Evolutionary conservation across 2,329 filamentous ascomycete genomes (phyloP), one percentile per base, ranked within the genome.

Genomic region (Geosmithia morbida): DNA sequence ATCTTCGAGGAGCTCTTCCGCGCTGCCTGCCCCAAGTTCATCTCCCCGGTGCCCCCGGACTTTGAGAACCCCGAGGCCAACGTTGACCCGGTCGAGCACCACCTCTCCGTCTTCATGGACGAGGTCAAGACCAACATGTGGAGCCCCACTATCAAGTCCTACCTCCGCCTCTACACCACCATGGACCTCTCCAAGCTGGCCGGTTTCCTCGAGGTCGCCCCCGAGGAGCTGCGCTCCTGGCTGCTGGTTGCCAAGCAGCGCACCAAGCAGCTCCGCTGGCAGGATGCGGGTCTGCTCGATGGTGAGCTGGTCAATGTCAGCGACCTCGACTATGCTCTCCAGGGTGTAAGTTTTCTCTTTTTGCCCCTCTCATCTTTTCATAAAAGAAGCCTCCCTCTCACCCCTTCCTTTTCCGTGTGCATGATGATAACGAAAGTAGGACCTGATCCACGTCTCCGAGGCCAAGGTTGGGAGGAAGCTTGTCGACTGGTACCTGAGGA

Each of bases 101-200:
- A 98, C 70, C 81, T 95, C 54, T 76, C 85, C 59, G 85, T 98
- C 70, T 98, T 98, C 76, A 97, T 98, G 90, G 89, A 96, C 57
- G 92, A 98, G 74, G 90, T 98, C 67, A 95, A 94, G 81, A 96
- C 87, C 70, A 97, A 94, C 70, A 92, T 98, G 79, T 94, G 81
- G 81, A 90, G 87, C 65, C 92, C 92, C 43, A 96, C 89, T 43
- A 85, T 98, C 65, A 95, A 94, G 76, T 96, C 89, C 52, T 98
- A 98, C 74, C 80, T 98, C 56, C 92, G 94, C 65, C 84, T 98
- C 48, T 98, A 98, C 80, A 97, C 92, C 43, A 98, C 92, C 56
- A 97, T 98, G 90, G 92, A 98, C 61, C 75, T 98, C 53, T 92
- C 90, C 74, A 98, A 98, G 74, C 81, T 98, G 51, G 87, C 92